Base-by-base conservation (phyloP, 306 rosid species). In the Abrus precatorius region DNA sequence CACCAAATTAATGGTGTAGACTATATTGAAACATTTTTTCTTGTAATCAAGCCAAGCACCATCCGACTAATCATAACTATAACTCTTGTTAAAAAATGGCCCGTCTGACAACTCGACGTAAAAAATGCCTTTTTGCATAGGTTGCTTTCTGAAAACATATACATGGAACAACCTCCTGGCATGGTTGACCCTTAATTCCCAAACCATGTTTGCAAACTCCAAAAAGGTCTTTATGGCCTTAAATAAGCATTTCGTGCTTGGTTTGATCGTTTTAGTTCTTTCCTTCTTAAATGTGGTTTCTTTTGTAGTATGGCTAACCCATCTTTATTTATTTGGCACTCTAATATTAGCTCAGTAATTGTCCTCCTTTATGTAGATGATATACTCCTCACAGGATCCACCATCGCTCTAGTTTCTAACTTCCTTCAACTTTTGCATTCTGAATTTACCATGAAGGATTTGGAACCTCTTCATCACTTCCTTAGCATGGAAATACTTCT, bases 1-100 rank as follows among this genome's bases (percentile, higher is more conserved):
- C 77, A 72, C 27, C 47, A 72, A 20, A 36, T 72, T 8, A 50
- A 72, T 53, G 64, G 77, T 7, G 50, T 72, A 11, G 77, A 72
- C 65, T 50, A 71, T 9, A 52, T 5, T 1, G 40, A 61, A 71
- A 71, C 40, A 20, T 20, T 20, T 20, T 36, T 1, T 36, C 40
- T 0, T 36, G 1, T 36, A 36, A 36, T 36, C 4, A 36, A 36
- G 4, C 4, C 50, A 47, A 47, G 12, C 50, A 47, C 50, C 50
- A 8, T 47, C 2, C 12, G 50, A 9, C 3, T 47, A 47, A 47
- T 47, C 12, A 47, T 47, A 2, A 47, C 50, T 8, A 1, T 47
- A 47, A 12, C 12, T 8, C 50, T 20, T 20, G 20, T 0, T 20
- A 20, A 20, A 47, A 47, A 47, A 7, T 47, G 11, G 12, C 12